phyloP scores from a whole-genome alignment of 2,329 filamentous ascomycete genomes.

The Chaetothyriales sp. region DNA sequence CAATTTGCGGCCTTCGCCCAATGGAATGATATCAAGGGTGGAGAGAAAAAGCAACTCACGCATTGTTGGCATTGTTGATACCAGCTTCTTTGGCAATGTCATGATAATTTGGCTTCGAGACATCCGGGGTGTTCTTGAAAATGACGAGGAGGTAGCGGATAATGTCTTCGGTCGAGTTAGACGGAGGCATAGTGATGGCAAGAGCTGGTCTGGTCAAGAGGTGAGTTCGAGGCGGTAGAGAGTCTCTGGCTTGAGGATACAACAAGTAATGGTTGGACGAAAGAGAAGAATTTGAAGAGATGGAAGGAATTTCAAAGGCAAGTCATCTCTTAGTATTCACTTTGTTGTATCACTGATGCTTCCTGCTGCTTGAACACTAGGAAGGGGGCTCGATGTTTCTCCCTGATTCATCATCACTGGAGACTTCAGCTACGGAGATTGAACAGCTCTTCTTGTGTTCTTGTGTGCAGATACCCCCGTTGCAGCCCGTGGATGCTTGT shows the following conservation, averaged over 20 bases:
- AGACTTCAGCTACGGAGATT: too few species aligned
- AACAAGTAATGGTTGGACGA: neutral
- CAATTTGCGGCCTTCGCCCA: neutral
- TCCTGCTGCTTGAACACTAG: neutral
- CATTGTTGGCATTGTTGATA: constrained; percentile 8
- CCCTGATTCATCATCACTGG: neutral
- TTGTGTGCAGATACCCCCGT: too few species aligned
- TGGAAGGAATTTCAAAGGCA: neutral
- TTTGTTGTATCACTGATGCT: neutral
- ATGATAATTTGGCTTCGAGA: constrained; percentile 7
- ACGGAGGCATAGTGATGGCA: neutral
- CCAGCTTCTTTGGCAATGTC: constrained; percentile 9
- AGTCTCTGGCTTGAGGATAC: neutral
- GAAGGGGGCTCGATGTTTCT: neutral
- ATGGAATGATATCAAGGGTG: neutral
- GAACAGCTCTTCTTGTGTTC: too few species aligned
- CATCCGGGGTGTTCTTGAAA: neutral
- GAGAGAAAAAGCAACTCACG: constrained; percentile 8
- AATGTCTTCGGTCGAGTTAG: neutral
- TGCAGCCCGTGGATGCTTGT: too few species aligned
- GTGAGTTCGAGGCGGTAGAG: neutral
- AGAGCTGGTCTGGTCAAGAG: neutral
- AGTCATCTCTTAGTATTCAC: neutral
- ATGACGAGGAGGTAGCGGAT: neutral
- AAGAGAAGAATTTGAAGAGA: neutral